Conservation (phyloP, 805 yeast species). For the Zygoascus flipseniorum region DNA sequence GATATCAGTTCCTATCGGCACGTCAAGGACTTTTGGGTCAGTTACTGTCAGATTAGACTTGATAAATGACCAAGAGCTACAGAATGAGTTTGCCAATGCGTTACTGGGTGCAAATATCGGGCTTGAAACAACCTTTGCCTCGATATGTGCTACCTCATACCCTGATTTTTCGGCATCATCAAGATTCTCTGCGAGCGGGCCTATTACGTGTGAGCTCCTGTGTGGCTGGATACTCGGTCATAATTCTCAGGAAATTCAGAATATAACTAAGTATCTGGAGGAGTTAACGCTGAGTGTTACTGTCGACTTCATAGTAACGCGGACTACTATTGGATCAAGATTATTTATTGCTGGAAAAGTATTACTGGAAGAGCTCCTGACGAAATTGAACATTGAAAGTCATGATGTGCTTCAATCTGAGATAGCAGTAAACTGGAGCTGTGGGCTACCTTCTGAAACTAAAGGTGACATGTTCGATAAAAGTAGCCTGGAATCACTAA, state of each 20-base stretch:
- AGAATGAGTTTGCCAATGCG: neutral
- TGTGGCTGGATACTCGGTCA: neutral
- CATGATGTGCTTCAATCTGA: neutral
- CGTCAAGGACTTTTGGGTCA: neutral
- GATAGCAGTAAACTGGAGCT: conserved; percentile 6
- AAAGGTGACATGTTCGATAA: conserved; percentile 3
- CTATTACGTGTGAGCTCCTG: neutral
- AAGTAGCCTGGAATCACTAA: conserved; percentile 3
- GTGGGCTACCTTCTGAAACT: conserved; percentile 3
- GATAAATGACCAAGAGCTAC: neutral
- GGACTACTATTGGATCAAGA: neutral
- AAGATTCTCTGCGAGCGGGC: neutral
- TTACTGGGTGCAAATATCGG: neutral
- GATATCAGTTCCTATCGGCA: neutral
- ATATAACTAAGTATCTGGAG: neutral
- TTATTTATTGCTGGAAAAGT: neutral
- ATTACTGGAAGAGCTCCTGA: neutral
- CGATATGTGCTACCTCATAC: neutral
- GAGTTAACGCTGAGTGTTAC: neutral
- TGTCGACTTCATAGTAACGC: neutral
- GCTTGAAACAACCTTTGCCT: neutral
- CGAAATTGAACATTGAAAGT: neutral
- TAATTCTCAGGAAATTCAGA: neutral
- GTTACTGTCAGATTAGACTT: neutral
- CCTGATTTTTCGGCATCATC: neutral